Evolutionary conservation across 148 eudicot species (phyloP).

Genomic region (Heliamphora exappendiculata): DNA sequence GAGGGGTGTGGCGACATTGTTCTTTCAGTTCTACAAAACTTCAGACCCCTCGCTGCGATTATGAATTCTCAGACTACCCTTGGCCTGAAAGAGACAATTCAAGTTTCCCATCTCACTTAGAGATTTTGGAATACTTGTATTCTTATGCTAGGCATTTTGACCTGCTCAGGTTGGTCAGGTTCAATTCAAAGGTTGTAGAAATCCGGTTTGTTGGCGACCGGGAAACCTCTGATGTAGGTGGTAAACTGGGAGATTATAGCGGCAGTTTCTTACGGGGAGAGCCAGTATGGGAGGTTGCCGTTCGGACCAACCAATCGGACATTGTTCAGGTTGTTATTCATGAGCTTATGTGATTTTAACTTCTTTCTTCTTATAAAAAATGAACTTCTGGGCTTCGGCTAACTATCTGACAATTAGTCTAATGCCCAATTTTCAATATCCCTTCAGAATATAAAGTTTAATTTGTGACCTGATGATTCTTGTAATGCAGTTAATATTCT

Average conservation of each 20-base stretch:
- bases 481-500: no score
- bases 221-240: neutral
- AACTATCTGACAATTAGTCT: no score
- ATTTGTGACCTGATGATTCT: no score
- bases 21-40: slow-evolving; percentile 60
- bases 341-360: neutral
- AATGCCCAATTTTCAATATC: no score
- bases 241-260: slow-evolving; percentile 19
- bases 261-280: slow-evolving; percentile 41
- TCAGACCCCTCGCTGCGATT: slow-evolving; percentile 90
- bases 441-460: no score
- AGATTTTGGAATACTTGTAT: slow-evolving; percentile 64
- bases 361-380: no score
- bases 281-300: slow-evolving; percentile 79
- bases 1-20: slow-evolving; percentile 92
- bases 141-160: slow-evolving; percentile 70
- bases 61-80: slow-evolving; percentile 86
- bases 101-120: slow-evolving; percentile 50
- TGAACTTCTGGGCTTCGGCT: no score
- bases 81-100: slow-evolving; percentile 72
- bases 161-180: slow-evolving; percentile 53
- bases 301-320: slow-evolving; percentile 33
- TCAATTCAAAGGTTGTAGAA: slow-evolving; percentile 81
- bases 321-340: slow-evolving; percentile 33
- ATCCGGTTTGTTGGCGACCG: slow-evolving; percentile 45